phyloP scores from a whole-genome alignment of 345 rosid genomes.

The Cochlearia excelsa region DNA sequence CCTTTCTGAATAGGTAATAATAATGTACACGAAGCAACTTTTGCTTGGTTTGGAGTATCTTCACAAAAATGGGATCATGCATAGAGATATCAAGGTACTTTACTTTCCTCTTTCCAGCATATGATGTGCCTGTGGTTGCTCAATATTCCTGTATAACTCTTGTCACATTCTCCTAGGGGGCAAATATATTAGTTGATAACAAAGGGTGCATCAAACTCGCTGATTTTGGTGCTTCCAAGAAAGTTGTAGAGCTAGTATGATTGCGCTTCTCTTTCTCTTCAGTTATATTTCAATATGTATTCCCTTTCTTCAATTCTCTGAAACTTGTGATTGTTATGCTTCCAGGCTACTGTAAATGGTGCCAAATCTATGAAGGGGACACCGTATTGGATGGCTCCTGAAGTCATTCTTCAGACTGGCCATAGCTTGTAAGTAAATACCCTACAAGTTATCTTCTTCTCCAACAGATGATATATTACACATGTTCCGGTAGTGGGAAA shows the following conservation, averaged over 20 bases:
- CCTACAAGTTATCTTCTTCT: too few species aligned
- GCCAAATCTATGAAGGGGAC: slow-evolving; percentile 96
- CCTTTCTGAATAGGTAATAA: slow-evolving; percentile 50
- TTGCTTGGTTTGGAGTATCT: slow-evolving; percentile 72
- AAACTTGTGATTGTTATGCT: slow-evolving; percentile 20
- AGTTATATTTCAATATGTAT: slow-evolving; percentile 3
- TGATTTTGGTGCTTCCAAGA: slow-evolving; percentile 91
- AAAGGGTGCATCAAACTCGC: slow-evolving; percentile 89
- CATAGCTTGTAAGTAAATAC: slow-evolving; percentile 72
- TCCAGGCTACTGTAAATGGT: slow-evolving; percentile 75
- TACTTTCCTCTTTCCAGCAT: background rate
- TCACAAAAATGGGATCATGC: slow-evolving; percentile 80
- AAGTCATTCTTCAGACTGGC: slow-evolving; percentile 90
- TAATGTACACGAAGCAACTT: slow-evolving; percentile 68
- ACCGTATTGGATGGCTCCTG: slow-evolving; percentile 98
- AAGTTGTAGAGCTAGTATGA: slow-evolving; percentile 66
- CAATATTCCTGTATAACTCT: background rate
- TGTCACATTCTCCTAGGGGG: slow-evolving; percentile 52
- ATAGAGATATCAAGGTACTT: slow-evolving; percentile 79
- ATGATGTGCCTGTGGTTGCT: slow-evolving; percentile 8
- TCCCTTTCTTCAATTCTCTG: slow-evolving; percentile 15
- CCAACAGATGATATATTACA: slow-evolving; percentile 14
- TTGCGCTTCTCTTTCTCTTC: slow-evolving; percentile 7
- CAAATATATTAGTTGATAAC: slow-evolving; percentile 87
- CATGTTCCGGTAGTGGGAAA: slow-evolving; percentile 11